These are phyloP conservation scores for Botrytis cinerea DNA, from an alignment of 2,329 filamentous ascomycete genomes.

Conservation along the genomic window DNA sequence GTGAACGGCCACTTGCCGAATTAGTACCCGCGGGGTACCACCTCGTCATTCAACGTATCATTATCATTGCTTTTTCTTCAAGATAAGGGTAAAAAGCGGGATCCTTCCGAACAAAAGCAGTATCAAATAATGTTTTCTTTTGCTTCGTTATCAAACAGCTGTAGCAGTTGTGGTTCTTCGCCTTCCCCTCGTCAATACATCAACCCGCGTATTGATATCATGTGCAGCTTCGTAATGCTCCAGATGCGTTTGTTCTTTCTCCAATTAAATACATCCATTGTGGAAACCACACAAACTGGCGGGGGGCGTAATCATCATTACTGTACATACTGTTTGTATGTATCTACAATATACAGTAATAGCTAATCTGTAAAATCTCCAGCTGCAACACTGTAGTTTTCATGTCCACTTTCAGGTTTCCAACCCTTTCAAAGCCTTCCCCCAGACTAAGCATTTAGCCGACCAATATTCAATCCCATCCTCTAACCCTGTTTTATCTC, in stretches of 20 bases:
- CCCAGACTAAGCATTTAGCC: not conserved
- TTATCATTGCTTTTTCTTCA: constrained; percentile 6
- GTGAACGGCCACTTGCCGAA: not conserved
- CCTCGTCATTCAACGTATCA: constrained; percentile 3
- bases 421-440: not conserved
- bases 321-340: not conserved
- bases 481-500: not conserved
- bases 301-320: not conserved
- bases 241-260: not conserved
- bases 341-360: not conserved
- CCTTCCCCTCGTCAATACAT: not conserved
- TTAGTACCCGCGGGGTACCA: not conserved
- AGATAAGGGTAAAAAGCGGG: not conserved
- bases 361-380: not conserved
- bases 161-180: not conserved
- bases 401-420: not conserved
- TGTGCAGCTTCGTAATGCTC: not conserved
- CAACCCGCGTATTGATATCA: not conserved
- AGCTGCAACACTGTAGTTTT: not conserved
- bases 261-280: not conserved
- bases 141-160: not conserved
- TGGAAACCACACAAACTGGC: not conserved
- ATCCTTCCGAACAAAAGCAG: not conserved
- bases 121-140: not conserved
- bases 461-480: not conserved